These are phyloP conservation scores for Calendula officinalis DNA, from an alignment of 129 eudicot species.

Conservation along the genomic window DNA sequence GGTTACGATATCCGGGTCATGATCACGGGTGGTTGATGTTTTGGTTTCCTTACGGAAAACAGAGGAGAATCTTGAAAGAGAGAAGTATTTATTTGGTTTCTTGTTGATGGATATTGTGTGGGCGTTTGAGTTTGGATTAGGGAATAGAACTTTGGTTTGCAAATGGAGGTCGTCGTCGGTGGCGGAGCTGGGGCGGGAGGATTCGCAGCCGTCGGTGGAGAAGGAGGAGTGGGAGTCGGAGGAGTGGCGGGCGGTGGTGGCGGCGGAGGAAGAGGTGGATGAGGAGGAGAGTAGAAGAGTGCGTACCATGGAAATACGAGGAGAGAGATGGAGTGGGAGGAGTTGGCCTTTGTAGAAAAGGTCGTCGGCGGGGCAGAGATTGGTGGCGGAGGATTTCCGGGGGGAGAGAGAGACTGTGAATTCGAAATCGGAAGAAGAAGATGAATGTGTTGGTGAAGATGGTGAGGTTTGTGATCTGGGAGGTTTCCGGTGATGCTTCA, in stretches of 20 bases:
- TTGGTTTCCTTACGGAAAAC: slow-evolving; percentile 62
- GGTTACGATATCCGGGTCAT: not conserved
- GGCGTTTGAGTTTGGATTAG: not conserved
- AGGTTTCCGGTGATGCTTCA: slow-evolving; percentile 3
- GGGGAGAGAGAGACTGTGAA: slow-evolving; percentile 74
- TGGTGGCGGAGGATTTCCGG: slow-evolving; percentile 57
- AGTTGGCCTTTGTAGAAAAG: slow-evolving; percentile 92
- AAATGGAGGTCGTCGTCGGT: slow-evolving; percentile 51
- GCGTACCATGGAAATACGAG: slow-evolving; percentile 84
- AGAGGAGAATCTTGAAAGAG: slow-evolving; percentile 60
- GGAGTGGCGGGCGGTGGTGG: slow-evolving; percentile 53
- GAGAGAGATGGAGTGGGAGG: slow-evolving; percentile 89
- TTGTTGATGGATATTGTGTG: not conserved
- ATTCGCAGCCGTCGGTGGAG: slow-evolving; percentile 45
- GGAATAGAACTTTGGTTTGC: slow-evolving; percentile 6
- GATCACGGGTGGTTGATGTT: not conserved
- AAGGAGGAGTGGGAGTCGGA: slow-evolving; percentile 51
- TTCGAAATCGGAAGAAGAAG: slow-evolving; percentile 84
- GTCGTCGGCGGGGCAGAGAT: slow-evolving; percentile 80
- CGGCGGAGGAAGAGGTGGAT: slow-evolving; percentile 52
- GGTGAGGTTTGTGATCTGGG: slow-evolving; percentile 71
- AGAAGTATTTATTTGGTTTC: slow-evolving; percentile 41
- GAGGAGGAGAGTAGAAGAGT: slow-evolving; percentile 68
- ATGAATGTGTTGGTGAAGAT: slow-evolving; percentile 76
- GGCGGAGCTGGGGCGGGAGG: slow-evolving; percentile 75